Percentiles rank a stretch among this genome's conserved stretches.
Conservation (phyloP, 345 rosid genomes). For the Acer saccharum region DNA sequence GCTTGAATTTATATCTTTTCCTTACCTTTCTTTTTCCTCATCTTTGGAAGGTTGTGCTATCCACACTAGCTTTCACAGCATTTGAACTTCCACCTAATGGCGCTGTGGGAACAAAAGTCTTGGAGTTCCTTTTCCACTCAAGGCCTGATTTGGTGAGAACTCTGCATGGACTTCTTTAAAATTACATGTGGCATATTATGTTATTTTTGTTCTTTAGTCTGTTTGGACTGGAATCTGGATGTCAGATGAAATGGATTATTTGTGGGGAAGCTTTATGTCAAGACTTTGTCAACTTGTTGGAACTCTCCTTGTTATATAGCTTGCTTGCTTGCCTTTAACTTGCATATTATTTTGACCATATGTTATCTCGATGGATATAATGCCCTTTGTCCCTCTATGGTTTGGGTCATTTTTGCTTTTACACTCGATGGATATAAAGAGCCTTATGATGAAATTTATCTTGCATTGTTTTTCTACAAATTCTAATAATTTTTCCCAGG, state of each 20-base stretch:
- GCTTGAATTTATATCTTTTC: background rate
- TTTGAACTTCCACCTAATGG: slow-evolving; percentile 99
- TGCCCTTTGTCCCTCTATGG: background rate
- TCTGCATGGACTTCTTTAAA: background rate
- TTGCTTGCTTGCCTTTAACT: background rate
- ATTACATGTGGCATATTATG: background rate
- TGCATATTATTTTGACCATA: background rate
- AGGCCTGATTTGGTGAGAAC: slow-evolving; percentile 80
- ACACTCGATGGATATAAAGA: background rate
- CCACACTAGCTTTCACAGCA: slow-evolving; percentile 93
- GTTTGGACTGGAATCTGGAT: slow-evolving; percentile 3
- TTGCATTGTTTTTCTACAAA: background rate
- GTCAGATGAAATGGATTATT: background rate
- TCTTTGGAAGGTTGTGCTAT: slow-evolving; percentile 75
- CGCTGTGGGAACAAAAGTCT: slow-evolving; percentile 85
- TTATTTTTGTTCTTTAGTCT: background rate
- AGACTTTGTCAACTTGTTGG: background rate
- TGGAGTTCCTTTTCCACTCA: slow-evolving; percentile 91
- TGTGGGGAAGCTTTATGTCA: background rate
- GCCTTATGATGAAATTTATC: background rate
- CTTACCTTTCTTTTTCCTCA: slow-evolving; percentile 18
- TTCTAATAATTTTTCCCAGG: slow-evolving; percentile 40
- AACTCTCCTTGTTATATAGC: background rate
- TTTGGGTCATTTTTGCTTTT: background rate
- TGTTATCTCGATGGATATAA: background rate